phyloP scores from a whole-genome alignment of 345 rosid genomes.

The Aurinia saxatilis region DNA sequence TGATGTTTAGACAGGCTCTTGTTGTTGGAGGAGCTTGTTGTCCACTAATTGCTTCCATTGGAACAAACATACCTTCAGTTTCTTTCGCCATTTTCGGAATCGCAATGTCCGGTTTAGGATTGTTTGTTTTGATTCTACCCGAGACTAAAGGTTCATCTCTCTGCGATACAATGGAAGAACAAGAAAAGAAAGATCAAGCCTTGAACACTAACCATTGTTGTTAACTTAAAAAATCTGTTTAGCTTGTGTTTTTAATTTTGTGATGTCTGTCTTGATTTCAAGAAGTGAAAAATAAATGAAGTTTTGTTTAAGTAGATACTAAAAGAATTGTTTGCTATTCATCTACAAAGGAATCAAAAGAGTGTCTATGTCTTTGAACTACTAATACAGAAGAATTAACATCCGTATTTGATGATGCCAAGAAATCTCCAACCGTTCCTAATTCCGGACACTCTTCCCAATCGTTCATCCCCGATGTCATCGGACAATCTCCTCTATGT shows the following conservation, averaged over 20 bases:
- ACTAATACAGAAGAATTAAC: conserved; percentile 56
- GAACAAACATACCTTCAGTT: conserved; percentile 13
- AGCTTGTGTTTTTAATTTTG: neutral
- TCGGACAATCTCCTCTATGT: conserved; percentile 35
- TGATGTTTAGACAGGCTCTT: conserved; percentile 40
- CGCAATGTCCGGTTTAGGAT: conserved; percentile 14
- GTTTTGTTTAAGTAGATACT: neutral
- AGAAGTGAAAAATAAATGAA: neutral
- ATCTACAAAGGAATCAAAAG: conserved; percentile 26
- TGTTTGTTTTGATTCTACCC: conserved; percentile 26
- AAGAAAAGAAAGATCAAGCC: conserved; percentile 22
- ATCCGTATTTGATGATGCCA: conserved; percentile 53
- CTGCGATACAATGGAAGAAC: conserved; percentile 36
- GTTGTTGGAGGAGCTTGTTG: conserved; percentile 28
- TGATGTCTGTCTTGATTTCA: neutral
- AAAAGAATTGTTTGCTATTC: conserved; percentile 8
- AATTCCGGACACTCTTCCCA: conserved; percentile 96
- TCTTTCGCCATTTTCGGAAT: conserved; percentile 30
- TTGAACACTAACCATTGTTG: neutral
- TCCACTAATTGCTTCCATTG: conserved; percentile 34
- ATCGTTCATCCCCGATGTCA: conserved; percentile 63
- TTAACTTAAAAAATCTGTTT: neutral
- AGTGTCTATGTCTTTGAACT: conserved; percentile 55
- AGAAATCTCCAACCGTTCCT: conserved; percentile 57
- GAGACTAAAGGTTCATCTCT: conserved; percentile 32